Evolutionary conservation across 495 filamentous ascomycete species (phyloP).

Genomic region (Amphirosellinia nigrospora): DNA sequence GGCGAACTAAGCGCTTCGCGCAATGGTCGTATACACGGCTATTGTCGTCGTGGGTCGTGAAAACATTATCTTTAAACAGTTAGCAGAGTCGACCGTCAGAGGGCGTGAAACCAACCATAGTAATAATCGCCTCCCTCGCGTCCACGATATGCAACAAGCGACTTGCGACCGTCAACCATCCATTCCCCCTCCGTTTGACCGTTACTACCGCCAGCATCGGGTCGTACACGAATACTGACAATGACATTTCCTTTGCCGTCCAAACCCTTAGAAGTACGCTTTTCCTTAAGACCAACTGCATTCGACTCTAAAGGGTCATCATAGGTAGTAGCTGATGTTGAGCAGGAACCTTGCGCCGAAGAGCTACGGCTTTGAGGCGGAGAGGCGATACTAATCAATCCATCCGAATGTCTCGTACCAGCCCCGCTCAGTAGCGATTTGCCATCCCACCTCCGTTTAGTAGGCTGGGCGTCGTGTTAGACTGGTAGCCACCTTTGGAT

Average conservation of each 20-base stretch:
- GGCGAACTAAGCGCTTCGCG: slow-evolving; percentile 90
- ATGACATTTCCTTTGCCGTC: slow-evolving; percentile 94
- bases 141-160: slow-evolving; percentile 81
- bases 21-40: slow-evolving; percentile 90
- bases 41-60: slow-evolving; percentile 89
- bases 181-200: slow-evolving; percentile 73
- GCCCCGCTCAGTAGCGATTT: slow-evolving; percentile 67
- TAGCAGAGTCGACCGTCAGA: slow-evolving; percentile 21
- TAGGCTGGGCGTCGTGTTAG: slow-evolving; percentile 71
- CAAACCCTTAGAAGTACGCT: slow-evolving; percentile 49
- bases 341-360: slow-evolving; percentile 88
- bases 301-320: slow-evolving; percentile 70
- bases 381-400: slow-evolving; percentile 72
- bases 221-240: slow-evolving; percentile 92
- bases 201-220: slow-evolving; percentile 70
- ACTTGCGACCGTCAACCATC: slow-evolving; percentile 85
- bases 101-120: slow-evolving; percentile 69
- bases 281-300: slow-evolving; percentile 46
- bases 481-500: slow-evolving; percentile 46
- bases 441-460: slow-evolving; percentile 77
- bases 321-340: slow-evolving; percentile 86
- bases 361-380: slow-evolving; percentile 88
- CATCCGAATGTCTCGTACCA: slow-evolving; percentile 69
- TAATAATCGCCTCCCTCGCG: slow-evolving; percentile 91
- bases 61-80: slow-evolving; percentile 81